Base-by-base conservation (phyloP, 495 filamentous ascomycete species). In the Pseudomonodictys pantanalensis region DNA sequence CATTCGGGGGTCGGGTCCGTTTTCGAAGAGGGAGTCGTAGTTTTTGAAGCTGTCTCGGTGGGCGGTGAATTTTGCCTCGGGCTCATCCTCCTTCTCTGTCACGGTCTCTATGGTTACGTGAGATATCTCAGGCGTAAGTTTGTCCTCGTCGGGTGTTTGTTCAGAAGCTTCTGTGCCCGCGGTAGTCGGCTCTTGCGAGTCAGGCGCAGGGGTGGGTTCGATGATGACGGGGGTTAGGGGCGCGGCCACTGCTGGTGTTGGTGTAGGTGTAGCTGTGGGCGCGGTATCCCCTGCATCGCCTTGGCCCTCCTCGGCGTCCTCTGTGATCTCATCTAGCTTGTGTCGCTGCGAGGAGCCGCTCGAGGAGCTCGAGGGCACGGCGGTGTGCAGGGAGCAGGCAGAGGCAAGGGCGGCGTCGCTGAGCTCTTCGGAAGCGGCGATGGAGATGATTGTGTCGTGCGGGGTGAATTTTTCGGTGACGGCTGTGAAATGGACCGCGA, bases 401-500 rank as follows among this genome's bases (percentile, higher is more conserved):
- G 91, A 86, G 30, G 90, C 91, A 43, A 98, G 82, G 47, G 89
- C 85, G 55, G 87, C 85, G 69, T 98, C 95, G 64, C 83, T 90
- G 59, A 98, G 80, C 35, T 95, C 91, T 64, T 88, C 85, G 10
- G 90, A 76, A 28, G 80, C 73, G 22, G 84, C 75, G 50, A 96
- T 86, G 22, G 83, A 76, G 68, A 96, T 88, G 17, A 85, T 80
- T 3, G 89, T 89, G 69, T 97, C 92, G 73, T 91, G 87, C 1
- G 92, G 92, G 38, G 86, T 82, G 72, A 96, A 95, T 51, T 84
- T 86, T 64, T 97, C 92, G 44, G 84, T 81, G 44, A 98, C 75
- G 28, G 89, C 85, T 56, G 88, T 87, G 68, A 96, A 96, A 71
- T 98, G 95, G 8, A 98, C 93, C n/a, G 89, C 83, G 24, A 89